Conservation (phyloP, 208 protist genomes). For the Trypanosoma conorhini region DNA sequence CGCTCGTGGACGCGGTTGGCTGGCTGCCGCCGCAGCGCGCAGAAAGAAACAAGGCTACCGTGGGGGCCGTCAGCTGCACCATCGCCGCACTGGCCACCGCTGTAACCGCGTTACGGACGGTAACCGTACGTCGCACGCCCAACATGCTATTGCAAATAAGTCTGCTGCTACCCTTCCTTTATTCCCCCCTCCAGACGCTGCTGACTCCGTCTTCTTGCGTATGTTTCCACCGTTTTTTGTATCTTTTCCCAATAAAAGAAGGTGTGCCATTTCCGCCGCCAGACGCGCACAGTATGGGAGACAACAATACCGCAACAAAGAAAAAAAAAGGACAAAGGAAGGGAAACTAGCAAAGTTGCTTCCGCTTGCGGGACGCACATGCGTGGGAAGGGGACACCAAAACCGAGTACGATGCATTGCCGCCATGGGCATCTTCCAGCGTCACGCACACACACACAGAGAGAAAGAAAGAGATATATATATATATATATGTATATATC, state of each 20-base stretch:
- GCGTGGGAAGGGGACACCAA: background rate
- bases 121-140: background rate
- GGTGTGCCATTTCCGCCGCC: background rate
- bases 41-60: background rate
- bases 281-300: background rate
- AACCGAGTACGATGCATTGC: background rate
- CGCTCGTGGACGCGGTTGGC: background rate
- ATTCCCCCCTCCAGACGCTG: background rate
- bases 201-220: background rate
- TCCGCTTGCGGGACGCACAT: background rate
- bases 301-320: background rate
- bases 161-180: background rate
- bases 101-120: background rate
- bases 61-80: background rate
- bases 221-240: background rate
- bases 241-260: background rate
- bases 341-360: background rate
- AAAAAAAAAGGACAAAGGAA: constrained; percentile 24
- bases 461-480: too few species aligned
- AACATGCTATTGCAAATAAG: background rate
- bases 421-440: background rate
- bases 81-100: background rate
- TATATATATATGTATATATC: background rate
- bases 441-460: too few species aligned
- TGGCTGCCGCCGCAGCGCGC: background rate